Evolutionary conservation across 495 filamentous ascomycete genomes (phyloP), one percentile per base, ranked within the genome.

Genomic region (Xylaria cubensis): DNA sequence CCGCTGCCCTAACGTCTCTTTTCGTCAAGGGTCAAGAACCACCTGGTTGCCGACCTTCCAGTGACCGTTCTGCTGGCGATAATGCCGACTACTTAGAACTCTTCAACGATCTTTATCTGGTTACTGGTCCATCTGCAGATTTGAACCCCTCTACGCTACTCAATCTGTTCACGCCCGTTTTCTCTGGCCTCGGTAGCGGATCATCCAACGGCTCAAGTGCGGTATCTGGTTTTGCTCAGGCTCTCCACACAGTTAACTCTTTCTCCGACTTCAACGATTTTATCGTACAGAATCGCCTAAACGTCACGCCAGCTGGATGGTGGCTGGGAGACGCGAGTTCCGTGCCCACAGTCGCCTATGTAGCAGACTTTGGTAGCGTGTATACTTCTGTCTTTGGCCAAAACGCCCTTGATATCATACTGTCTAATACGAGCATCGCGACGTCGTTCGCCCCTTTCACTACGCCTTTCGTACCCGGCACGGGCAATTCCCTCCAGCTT

Each of bases 401-500:
- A 77, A 94, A 94, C 74, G 82, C 89, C n/a, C 82, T 94, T 59
- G 83, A 94, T 77, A 88, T 88, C 26, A 74, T 91, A 34, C 77
- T 94, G 42, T 85, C 87, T 10, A 90, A 92, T 75, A 88, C 88
- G 13, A 87, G 85, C 4, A 94, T 97, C 73, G 83, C 84, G 3
- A 90, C 90, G 4, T 86, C 86, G 61, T 95, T 89, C 76, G 84
- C 90, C 36, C 78, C 84, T 32, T 96, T 97, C 76, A 92, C 92
- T 75, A 85, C 88, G 17, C 89, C 92, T 21, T 93, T 87, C 82
- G 76, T 85, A 12, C 87, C 90, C 0, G 82, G 83, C 32, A 86
- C 87, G 1, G 93, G 92, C 10, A 84, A 93, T 53, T 90, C 90
- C n/a, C 83, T 97, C 29, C 92, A 96, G 79, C 84, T 97, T 19